phyloP scores from a whole-genome alignment of 148 eudicot genomes.

The Cornus suecica region DNA sequence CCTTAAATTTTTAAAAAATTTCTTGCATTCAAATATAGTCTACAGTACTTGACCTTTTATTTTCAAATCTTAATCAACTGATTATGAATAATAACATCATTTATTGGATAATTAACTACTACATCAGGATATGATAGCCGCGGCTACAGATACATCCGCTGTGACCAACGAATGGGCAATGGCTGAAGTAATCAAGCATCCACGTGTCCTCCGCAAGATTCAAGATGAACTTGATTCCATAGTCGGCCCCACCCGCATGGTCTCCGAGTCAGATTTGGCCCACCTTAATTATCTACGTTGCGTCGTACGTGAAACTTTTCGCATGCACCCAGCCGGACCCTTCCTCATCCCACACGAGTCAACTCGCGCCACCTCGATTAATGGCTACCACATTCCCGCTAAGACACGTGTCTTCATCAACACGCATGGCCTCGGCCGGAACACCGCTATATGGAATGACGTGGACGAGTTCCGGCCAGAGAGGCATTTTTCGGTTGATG shows the following conservation, averaged over 20 bases:
- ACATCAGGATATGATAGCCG: conserved; percentile 93
- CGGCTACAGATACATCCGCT: conserved; percentile 93
- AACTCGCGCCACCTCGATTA: conserved; percentile 59
- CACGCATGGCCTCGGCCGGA: conserved; percentile 86
- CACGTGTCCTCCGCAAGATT: conserved; percentile 61
- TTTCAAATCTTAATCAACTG: no score
- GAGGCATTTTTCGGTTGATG: conserved; percentile 56
- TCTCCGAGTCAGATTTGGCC: conserved; percentile 60
- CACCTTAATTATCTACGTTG: conserved; percentile 86
- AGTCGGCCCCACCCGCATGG: conserved; percentile 72
- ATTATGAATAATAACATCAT: no score
- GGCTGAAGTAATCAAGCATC: conserved; percentile 90
- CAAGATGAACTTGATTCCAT: conserved; percentile 76
- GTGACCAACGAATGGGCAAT: conserved; percentile 99
- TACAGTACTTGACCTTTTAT: no score
- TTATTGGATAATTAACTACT: background rate
- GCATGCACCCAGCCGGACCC: conserved; percentile 97
- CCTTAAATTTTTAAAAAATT: no score
- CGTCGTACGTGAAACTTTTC: conserved; percentile 84
- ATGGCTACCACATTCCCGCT: conserved; percentile 77
- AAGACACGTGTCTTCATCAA: conserved; percentile 94
- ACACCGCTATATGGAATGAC: conserved; percentile 60
- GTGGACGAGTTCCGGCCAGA: conserved; percentile 69
- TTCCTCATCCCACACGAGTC: conserved; percentile 94
- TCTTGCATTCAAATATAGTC: no score